Evolutionary conservation across 2,329 filamentous ascomycete genomes (phyloP).

Genomic region (Tolypocladium guangdongense): DNA sequence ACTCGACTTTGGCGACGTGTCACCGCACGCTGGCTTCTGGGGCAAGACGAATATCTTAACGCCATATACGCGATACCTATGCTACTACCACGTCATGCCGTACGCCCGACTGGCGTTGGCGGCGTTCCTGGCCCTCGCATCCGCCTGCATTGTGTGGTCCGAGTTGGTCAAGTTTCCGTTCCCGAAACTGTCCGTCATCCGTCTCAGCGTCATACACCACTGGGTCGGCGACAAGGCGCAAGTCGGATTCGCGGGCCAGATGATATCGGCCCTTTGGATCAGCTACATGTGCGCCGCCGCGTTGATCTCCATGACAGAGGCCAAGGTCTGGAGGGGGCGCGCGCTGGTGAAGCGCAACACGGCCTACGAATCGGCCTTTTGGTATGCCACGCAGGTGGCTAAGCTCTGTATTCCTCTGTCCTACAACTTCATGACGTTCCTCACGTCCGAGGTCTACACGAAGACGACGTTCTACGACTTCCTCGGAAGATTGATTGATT

Average conservation of each 20-base stretch:
- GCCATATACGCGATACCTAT: conserved; percentile 70
- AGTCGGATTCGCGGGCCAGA: conserved; percentile 77
- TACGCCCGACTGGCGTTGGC: conserved; percentile 53
- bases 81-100: conserved; percentile 66
- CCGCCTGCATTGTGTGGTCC: conserved; percentile 80
- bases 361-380: conserved; percentile 85
- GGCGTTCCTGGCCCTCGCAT: conserved; percentile 60
- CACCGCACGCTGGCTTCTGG: conserved; percentile 43
- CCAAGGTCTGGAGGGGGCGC: conserved; percentile 95
- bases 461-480: conserved; percentile 82
- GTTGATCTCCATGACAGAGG: conserved; percentile 76
- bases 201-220: conserved; percentile 61
- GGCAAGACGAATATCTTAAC: conserved; percentile 53
- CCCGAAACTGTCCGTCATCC: conserved; percentile 61
- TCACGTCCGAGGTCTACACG: conserved; percentile 60
- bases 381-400: conserved; percentile 89
- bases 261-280: conserved; percentile 79
- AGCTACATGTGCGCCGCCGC: conserved; percentile 93
- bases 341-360: conserved; percentile 86
- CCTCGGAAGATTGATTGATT: conserved; percentile 69
- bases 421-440: conserved; percentile 93
- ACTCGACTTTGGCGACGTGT: conserved; percentile 59
- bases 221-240: conserved; percentile 59
- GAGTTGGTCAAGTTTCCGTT: conserved; percentile 80
- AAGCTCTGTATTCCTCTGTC: conserved; percentile 84